phyloP scores from a whole-genome alignment of 2,329 filamentous ascomycete genomes.

The Aspergillus pseudoviridinutans region DNA sequence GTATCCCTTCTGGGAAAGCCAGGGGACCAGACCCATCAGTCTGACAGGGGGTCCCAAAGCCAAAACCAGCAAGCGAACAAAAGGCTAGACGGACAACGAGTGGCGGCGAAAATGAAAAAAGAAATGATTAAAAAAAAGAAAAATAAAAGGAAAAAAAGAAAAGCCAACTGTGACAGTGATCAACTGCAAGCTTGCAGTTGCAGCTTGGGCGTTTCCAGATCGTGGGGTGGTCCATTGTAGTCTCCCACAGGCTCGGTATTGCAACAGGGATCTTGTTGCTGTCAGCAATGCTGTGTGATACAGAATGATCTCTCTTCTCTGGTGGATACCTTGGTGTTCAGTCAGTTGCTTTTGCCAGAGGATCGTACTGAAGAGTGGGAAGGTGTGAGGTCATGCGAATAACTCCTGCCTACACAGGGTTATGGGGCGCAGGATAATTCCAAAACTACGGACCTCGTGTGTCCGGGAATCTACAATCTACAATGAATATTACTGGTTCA shows the following conservation, averaged over 20 bases:
- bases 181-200: conserved; percentile 1
- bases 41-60: conserved; percentile 4
- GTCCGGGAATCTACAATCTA: not conserved
- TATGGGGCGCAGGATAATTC: too few relatives aligned
- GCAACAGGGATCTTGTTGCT: conserved; percentile 10
- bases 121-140: too few relatives aligned
- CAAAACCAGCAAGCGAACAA: conserved; percentile 9
- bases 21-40: conserved; percentile 8
- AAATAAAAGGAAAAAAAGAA: too few relatives aligned
- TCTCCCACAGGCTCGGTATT: conserved; percentile 15
- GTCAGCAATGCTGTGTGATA: conserved; percentile 10
- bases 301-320: not conserved
- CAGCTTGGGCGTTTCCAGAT: conserved; percentile 19
- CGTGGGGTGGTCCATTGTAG: conserved; percentile 18
- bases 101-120: too few relatives aligned
- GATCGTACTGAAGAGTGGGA: conserved; percentile 1
- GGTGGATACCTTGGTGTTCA: not conserved
- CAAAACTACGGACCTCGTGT: not conserved
- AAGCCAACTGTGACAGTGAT: not conserved
- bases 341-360: conserved; percentile 9
- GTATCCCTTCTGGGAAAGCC: conserved; percentile 16
- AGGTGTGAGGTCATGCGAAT: too few relatives aligned
- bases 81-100: not conserved
- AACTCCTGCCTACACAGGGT: too few relatives aligned
- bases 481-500: not conserved